A percentile compares a stretch with the other conserved stretches of the same genome.
Conservation (phyloP, 2,329 filamentous ascomycete species). For the Calonectria hawksworthii region DNA sequence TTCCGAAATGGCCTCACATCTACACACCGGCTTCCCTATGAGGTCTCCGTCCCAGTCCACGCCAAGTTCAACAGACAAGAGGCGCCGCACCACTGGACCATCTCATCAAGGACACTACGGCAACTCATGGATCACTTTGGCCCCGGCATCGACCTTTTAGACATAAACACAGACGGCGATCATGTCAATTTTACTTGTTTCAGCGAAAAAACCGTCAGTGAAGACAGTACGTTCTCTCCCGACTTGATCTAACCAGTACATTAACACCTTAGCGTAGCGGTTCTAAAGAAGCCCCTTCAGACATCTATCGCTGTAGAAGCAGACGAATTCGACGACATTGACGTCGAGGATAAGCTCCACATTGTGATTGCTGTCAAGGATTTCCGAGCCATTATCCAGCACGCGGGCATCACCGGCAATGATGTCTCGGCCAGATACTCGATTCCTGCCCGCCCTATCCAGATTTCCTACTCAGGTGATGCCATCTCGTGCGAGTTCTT, state of each 20-base stretch:
- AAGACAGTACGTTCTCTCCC: constrained; percentile 55
- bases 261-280: constrained; percentile 62
- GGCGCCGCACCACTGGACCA: constrained; percentile 79
- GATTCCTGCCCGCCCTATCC: constrained; percentile 77
- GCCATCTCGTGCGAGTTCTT: constrained; percentile 83
- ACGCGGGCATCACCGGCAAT: constrained; percentile 79
- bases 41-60: constrained; percentile 80
- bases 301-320: constrained; percentile 84
- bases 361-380: constrained; percentile 88
- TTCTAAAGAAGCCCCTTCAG: constrained; percentile 84
- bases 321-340: constrained; percentile 82
- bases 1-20: constrained; percentile 84
- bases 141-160: constrained; percentile 83
- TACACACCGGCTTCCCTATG: constrained; percentile 82
- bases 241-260: not conserved
- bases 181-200: constrained; percentile 85
- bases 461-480: constrained; percentile 78
- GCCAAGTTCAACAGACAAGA: constrained; percentile 79
- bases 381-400: constrained; percentile 83
- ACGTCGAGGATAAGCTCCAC: constrained; percentile 81
- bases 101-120: constrained; percentile 77
- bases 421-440: constrained; percentile 79
- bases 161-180: constrained; percentile 81
- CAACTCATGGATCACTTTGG: constrained; percentile 87
- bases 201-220: constrained; percentile 82